Evolutionary conservation across 441 rosid species (phyloP).

Genomic region (Cnidoscolus chayamansa): DNA sequence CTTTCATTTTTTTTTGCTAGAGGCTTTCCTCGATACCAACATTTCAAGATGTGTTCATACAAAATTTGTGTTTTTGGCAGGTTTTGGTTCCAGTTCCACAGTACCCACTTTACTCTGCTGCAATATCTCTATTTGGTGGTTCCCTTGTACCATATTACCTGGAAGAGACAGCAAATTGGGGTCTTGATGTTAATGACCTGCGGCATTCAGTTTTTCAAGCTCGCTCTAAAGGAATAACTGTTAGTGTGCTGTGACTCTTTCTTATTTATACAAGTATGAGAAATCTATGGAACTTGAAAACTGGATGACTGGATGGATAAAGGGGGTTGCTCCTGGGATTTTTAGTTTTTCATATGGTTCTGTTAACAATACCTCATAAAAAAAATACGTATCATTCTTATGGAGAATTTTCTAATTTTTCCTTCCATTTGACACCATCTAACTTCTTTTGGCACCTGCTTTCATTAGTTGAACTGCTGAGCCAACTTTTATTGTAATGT

Average conservation of each 20-base stretch:
- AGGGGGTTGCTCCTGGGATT: background rate
- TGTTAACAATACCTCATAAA: background rate
- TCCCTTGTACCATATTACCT: conserved; percentile 90
- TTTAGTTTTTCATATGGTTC: background rate
- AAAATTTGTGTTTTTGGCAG: conserved; percentile 37
- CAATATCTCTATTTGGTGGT: conserved; percentile 84
- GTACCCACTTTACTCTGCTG: conserved; percentile 95
- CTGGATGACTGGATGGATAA: conserved; percentile 13
- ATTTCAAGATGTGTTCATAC: conserved; percentile 14
- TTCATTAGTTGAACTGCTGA: conserved; percentile 10
- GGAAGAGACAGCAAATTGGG: conserved; percentile 97
- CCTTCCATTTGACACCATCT: conserved; percentile 5
- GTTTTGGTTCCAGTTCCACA: conserved; percentile 97
- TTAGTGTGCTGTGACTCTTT: conserved; percentile 39
- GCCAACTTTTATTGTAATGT: conserved; percentile 4
- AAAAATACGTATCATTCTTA: background rate
- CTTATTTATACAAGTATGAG: conserved; percentile 9
- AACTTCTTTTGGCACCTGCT: background rate
- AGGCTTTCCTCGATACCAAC: conserved; percentile 14
- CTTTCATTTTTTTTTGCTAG: background rate
- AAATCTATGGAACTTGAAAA: conserved; percentile 16
- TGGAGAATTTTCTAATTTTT: conserved; percentile 9
- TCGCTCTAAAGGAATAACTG: conserved; percentile 78
- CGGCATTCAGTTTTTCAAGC: conserved; percentile 70
- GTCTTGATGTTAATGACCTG: conserved; percentile 81